Percentiles rank a stretch among this genome's conserved stretches.
Conservation (phyloP, 306 rosid genomes). For the Begonia peltatifolia region DNA sequence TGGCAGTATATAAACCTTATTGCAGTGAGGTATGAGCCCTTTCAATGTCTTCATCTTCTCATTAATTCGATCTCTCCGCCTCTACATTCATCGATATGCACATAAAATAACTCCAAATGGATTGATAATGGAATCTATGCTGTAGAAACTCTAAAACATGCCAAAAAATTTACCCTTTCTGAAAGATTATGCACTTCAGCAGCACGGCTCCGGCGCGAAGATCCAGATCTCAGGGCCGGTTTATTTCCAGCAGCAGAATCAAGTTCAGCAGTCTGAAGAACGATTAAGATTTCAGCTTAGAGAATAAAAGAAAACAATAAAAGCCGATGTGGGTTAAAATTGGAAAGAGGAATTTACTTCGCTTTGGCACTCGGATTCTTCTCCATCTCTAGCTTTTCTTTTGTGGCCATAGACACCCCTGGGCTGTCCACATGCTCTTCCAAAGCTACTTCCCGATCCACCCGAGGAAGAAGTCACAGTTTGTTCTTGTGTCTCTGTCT, state of each 20-base stretch:
- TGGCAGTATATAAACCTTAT: too few species aligned
- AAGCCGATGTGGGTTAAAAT: neutral
- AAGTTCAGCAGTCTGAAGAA: constrained; percentile 43
- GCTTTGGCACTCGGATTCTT: too few species aligned
- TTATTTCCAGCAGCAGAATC: constrained; percentile 45
- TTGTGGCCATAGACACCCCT: too few species aligned
- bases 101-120: too few species aligned
- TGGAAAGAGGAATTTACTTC: constrained; percentile 24
- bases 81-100: constrained; percentile 21
- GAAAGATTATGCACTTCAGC: constrained; percentile 87
- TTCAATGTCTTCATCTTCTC: constrained; percentile 81
- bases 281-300: neutral
- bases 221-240: constrained; percentile 32
- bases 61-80: constrained; percentile 81
- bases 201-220: constrained; percentile 52
- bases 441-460: constrained; percentile 61
- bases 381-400: too few species aligned
- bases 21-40: constrained; percentile 80
- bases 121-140: too few species aligned
- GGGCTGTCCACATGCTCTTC: constrained; percentile 36
- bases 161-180: constrained; percentile 45
- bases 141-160: too few species aligned
- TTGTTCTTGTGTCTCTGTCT: constrained; percentile 38
- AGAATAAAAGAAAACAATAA: neutral
- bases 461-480: constrained; percentile 57